Evolutionary conservation across 1,284 basidiomycete genomes (phyloP).

Genomic region (Melanopsichium pennsylvanicum): DNA sequence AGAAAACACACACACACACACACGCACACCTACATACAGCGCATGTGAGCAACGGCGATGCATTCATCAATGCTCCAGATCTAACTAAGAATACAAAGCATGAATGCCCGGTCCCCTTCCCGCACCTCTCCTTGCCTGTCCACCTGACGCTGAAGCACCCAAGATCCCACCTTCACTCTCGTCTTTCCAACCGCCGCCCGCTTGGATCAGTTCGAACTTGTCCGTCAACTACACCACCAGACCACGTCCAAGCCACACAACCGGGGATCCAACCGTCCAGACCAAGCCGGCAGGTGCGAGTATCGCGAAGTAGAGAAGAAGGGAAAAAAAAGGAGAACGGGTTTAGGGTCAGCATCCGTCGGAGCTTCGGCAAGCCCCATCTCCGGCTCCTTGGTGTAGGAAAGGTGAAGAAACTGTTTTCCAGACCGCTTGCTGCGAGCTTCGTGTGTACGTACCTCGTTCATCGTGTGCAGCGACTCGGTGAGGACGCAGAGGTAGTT

Average conservation of each 20-base stretch:
- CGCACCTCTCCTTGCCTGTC: constrained; percentile 5
- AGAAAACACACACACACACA: too few relatives aligned
- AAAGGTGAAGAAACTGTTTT: too few relatives aligned
- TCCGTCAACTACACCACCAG: constrained; percentile 44
- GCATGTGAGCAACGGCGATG: too few relatives aligned
- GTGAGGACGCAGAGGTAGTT: constrained; percentile 86
- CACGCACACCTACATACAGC: too few relatives aligned
- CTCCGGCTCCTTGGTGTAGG: too few relatives aligned
- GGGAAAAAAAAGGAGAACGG: background rate
- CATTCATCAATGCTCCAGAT: background rate
- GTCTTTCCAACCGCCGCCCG: constrained; percentile 17
- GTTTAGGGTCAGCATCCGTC: constrained; percentile 7
- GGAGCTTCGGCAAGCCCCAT: constrained; percentile 1
- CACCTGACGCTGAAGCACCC: background rate
- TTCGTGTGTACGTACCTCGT: constrained; percentile 75
- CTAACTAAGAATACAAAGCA: constrained; percentile 22
- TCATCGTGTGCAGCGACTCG: constrained; percentile 83
- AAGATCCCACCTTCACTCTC: constrained; percentile 10
- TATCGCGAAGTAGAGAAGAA: too few relatives aligned
- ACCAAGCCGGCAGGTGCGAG: too few relatives aligned
- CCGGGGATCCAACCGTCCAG: background rate
- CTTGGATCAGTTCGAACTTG: constrained; percentile 55
- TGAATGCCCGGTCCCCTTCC: constrained; percentile 15
- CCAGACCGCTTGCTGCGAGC: too few relatives aligned
- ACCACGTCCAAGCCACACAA: background rate